Percentiles rank a stretch among this genome's conserved stretches.
These are phyloP conservation scores for Fusarium pilosicola DNA, from an alignment of 2,329 filamentous ascomycete genomes.

Conservation along the genomic window DNA sequence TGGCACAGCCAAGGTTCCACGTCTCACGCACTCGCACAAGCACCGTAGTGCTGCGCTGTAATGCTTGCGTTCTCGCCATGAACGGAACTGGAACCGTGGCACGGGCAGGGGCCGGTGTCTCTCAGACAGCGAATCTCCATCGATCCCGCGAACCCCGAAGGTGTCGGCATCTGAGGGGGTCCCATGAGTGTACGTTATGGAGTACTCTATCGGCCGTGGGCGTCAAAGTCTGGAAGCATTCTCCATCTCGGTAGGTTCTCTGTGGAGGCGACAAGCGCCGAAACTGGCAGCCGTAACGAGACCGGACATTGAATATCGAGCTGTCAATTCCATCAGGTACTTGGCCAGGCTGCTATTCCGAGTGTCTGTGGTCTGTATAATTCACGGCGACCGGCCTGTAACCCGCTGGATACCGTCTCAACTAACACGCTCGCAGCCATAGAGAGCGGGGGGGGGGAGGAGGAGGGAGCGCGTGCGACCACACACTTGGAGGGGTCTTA, in stretches of 20 bases:
- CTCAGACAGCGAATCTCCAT: constrained; percentile 40
- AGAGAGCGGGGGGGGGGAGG: constrained; percentile 24
- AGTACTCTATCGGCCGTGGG: constrained; percentile 3
- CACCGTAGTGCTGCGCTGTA: constrained; percentile 8
- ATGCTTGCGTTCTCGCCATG: constrained; percentile 15
- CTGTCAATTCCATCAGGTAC: not conserved
- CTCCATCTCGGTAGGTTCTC: constrained; percentile 5
- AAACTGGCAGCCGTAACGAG: constrained; percentile 10
- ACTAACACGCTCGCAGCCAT: constrained; percentile 2
- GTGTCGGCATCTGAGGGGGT: constrained; percentile 36
- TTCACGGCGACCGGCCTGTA: constrained; percentile 20
- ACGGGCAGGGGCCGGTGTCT: constrained; percentile 22
- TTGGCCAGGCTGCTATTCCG: not conserved
- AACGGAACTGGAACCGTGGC: constrained; percentile 34
- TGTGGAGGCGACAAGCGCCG: constrained; percentile 1
- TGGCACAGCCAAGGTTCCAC: constrained; percentile 35
- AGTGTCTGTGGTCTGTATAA: not conserved
- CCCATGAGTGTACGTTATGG: constrained; percentile 10
- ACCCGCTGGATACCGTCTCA: constrained; percentile 30
- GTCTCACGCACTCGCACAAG: constrained; percentile 23
- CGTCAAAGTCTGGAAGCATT: constrained; percentile 20
- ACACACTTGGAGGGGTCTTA: constrained; percentile 29
- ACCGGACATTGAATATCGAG: constrained; percentile 13
- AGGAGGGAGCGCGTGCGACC: constrained; percentile 24
- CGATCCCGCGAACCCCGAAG: constrained; percentile 43